A percentile compares a stretch with the other conserved stretches of the same genome.
These are phyloP conservation scores for Pisolithus albus DNA, from an alignment of 768 basidiomycete genomes.

Conservation along the genomic window DNA sequence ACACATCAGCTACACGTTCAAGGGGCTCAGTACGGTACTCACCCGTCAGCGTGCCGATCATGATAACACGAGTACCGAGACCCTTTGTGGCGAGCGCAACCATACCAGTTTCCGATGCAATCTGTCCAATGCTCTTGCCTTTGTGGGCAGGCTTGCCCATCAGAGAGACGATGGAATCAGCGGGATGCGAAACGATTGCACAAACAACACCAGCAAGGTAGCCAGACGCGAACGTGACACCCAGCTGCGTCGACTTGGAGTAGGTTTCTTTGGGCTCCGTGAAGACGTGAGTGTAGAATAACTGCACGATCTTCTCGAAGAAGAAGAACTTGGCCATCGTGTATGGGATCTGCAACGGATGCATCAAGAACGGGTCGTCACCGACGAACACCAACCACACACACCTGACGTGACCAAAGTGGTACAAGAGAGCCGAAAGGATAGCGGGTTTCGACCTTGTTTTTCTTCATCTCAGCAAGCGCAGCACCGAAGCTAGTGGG, in stretches of 20 bases:
- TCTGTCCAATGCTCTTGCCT: constrained; percentile 68
- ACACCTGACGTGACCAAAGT: constrained; percentile 82
- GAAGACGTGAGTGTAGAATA: constrained; percentile 88
- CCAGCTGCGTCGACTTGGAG: constrained; percentile 78
- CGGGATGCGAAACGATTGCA: constrained; percentile 94
- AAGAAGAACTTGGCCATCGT: constrained; percentile 99
- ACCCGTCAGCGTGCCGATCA: constrained; percentile 63
- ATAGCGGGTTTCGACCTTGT: constrained; percentile 67
- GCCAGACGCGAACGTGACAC: constrained; percentile 84
- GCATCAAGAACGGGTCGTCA: background rate
- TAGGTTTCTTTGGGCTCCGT: constrained; percentile 71
- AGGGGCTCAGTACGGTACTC: constrained; percentile 4
- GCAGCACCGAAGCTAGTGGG: constrained; percentile 69
- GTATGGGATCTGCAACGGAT: constrained; percentile 71
- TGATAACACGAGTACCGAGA: constrained; percentile 79
- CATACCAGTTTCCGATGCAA: constrained; percentile 66
- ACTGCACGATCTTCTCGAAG: constrained; percentile 81
- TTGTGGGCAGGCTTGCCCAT: constrained; percentile 87
- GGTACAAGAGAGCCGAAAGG: constrained; percentile 83
- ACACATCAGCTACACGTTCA: background rate
- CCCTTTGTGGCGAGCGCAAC: constrained; percentile 70
- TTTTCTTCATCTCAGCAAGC: constrained; percentile 59
- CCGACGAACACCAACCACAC: constrained; percentile 8
- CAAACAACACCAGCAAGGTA: constrained; percentile 95
- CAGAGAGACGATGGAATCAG: constrained; percentile 87